These are phyloP conservation scores for Plasmodium blacklocki DNA, from an alignment of 169 alveolate species.

Conservation along the genomic window DNA sequence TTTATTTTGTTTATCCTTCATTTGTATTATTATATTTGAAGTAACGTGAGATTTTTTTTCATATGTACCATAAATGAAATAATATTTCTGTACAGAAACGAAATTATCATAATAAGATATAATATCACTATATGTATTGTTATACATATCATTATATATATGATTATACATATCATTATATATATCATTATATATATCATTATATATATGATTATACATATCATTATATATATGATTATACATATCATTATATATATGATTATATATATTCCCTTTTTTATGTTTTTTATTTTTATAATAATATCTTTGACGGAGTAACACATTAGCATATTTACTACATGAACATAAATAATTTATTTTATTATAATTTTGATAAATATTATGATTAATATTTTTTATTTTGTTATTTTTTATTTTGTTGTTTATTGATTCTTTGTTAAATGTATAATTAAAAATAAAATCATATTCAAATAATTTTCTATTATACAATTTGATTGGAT, in stretches of 20 bases:
- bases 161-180: too few species aligned
- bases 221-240: not conserved
- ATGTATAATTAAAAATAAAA: not conserved
- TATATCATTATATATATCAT: too few species aligned
- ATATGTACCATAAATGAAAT: constrained; percentile 7
- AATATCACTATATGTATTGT: not conserved
- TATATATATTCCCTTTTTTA: too few species aligned
- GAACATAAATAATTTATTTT: too few species aligned
- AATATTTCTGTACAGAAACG: constrained; percentile 19
- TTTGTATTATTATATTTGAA: constrained; percentile 23
- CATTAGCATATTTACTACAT: too few species aligned
- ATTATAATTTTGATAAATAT: too few species aligned
- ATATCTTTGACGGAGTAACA: too few species aligned
- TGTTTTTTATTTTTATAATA: too few species aligned
- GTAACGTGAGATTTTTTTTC: constrained; percentile 1
- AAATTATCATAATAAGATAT: constrained; percentile 18
- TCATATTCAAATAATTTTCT: constrained; percentile 56
- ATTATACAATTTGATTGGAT: constrained; percentile 30
- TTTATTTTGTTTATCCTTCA: constrained; percentile 5
- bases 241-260: too few species aligned
- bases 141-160: not conserved
- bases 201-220: not conserved
- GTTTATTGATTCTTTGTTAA: not conserved
- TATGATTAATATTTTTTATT: not conserved
- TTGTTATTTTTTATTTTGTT: not conserved